These are phyloP conservation scores for Trichoderma sp. DNA, from an alignment of 2,329 filamentous ascomycete species.

Conservation along the genomic window DNA sequence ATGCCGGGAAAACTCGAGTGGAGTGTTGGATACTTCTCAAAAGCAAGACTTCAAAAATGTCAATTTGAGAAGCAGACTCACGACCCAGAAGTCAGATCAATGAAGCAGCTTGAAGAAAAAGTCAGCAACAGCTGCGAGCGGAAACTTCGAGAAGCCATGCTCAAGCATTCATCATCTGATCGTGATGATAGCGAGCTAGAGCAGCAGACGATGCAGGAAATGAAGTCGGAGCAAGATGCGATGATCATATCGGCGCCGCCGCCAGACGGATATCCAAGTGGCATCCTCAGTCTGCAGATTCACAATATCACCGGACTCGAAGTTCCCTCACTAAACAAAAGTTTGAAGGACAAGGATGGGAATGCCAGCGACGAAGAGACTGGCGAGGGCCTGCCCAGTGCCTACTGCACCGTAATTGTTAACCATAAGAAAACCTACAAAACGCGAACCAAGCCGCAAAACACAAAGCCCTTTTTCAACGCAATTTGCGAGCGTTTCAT, in stretches of 20 bases:
- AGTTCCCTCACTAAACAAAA: constrained; percentile 51
- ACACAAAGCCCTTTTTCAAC: constrained; percentile 75
- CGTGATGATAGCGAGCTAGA: constrained; percentile 60
- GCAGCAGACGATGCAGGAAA: constrained; percentile 66
- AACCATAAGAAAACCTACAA: constrained; percentile 69
- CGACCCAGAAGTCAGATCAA: constrained; percentile 54
- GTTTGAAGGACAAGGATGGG: constrained; percentile 45
- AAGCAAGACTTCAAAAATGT: constrained; percentile 59
- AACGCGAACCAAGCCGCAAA: constrained; percentile 74
- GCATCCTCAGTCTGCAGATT: constrained; percentile 67
- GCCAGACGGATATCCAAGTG: constrained; percentile 58
- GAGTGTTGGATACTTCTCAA: constrained; percentile 70
- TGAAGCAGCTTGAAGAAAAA: constrained; percentile 57
- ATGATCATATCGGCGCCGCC: constrained; percentile 69
- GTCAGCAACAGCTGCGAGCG: constrained; percentile 52
- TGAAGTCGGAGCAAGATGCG: constrained; percentile 57
- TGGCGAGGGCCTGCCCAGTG: constrained; percentile 63
- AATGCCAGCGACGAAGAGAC: constrained; percentile 56
- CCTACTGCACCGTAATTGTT: constrained; percentile 70
- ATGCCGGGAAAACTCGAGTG: constrained; percentile 69
- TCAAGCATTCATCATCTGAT: constrained; percentile 42
- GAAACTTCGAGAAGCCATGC: constrained; percentile 63
- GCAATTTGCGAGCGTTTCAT: constrained; percentile 72
- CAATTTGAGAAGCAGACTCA: constrained; percentile 62
- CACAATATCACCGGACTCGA: constrained; percentile 71